Evolutionary conservation across 257 asterid genomes (phyloP).

Genomic region (Capsicum baccatum): DNA sequence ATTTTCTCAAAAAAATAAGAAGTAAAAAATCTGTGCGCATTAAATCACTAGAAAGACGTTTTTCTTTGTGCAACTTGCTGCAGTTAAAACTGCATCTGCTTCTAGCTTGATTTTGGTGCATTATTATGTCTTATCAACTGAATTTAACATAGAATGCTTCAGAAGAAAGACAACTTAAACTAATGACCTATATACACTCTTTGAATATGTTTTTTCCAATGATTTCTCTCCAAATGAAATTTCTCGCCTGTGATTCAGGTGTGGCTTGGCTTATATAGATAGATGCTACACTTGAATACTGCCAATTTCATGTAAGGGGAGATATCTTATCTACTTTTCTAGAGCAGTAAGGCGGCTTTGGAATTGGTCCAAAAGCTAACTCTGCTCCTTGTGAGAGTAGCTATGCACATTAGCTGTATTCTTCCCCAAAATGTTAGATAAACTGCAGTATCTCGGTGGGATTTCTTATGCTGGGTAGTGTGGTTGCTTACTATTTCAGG

Average conservation of each 20-base stretch:
- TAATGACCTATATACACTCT: not conserved
- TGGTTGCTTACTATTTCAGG: not conserved
- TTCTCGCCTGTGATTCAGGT: slow-evolving; percentile 12
- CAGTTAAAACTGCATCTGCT: not conserved
- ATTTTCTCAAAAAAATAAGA: not conserved
- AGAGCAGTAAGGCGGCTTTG: not conserved
- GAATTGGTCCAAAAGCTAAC: not conserved
- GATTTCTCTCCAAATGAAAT: not conserved
- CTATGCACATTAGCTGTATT: slow-evolving; percentile 1
- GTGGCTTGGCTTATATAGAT: not conserved
- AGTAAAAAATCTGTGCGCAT: too few species aligned
- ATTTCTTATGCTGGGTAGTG: not conserved
- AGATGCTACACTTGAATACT: not conserved
- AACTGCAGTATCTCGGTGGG: not conserved
- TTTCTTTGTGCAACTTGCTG: not conserved
- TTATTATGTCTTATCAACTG: not conserved
- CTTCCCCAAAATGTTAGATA: not conserved
- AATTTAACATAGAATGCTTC: not conserved
- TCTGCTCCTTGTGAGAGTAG: slow-evolving; percentile 4
- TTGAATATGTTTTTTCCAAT: not conserved
- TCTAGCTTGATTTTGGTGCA: not conserved
- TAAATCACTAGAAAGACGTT: too few species aligned
- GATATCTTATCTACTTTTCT: slow-evolving; percentile 12
- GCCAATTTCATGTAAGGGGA: slow-evolving; percentile 13
- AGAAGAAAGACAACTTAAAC: not conserved